Percentiles rank a stretch among this genome's conserved stretches.
Conservation (phyloP, 208 protist genomes). For the Phytomonas sp. region DNA sequence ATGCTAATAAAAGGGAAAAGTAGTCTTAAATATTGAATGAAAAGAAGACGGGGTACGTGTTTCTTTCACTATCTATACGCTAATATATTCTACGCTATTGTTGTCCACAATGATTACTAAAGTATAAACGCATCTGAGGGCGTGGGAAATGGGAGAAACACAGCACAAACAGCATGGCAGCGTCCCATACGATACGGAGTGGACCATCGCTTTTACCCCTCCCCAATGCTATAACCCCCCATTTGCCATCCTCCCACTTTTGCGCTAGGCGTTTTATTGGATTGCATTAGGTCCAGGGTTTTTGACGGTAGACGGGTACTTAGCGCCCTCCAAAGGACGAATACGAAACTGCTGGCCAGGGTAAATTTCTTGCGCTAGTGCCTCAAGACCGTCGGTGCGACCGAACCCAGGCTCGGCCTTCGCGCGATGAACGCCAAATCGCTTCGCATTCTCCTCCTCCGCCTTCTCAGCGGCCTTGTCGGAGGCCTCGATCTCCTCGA, state of each 20-base stretch:
- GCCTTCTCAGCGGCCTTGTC: constrained; percentile 74
- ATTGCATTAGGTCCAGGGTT: constrained; percentile 79
- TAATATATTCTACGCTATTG: neutral
- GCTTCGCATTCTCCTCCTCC: constrained; percentile 84
- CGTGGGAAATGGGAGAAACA: neutral
- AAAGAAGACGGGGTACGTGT: too few relatives aligned
- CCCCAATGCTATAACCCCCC: neutral
- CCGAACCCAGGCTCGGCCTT: constrained; percentile 89
- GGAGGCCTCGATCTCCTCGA: constrained; percentile 60
- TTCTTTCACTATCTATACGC: neutral
- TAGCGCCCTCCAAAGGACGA: constrained; percentile 73
- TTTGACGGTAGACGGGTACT: constrained; percentile 79
- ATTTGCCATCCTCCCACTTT: neutral
- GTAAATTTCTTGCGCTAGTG: constrained; percentile 88
- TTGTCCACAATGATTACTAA: neutral
- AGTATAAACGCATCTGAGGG: neutral
- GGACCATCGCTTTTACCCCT: neutral
- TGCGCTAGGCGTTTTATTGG: constrained; percentile 30
- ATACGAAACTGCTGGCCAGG: constrained; percentile 88
- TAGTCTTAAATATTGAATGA: too few relatives aligned
- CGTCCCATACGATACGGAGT: too few relatives aligned
- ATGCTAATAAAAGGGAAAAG: neutral
- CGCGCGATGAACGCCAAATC: constrained; percentile 81
- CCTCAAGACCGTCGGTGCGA: constrained; percentile 81
- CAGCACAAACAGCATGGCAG: neutral